Base-by-base conservation (phyloP, 305 asterid genomes). In the Plantago lanceolata region DNA sequence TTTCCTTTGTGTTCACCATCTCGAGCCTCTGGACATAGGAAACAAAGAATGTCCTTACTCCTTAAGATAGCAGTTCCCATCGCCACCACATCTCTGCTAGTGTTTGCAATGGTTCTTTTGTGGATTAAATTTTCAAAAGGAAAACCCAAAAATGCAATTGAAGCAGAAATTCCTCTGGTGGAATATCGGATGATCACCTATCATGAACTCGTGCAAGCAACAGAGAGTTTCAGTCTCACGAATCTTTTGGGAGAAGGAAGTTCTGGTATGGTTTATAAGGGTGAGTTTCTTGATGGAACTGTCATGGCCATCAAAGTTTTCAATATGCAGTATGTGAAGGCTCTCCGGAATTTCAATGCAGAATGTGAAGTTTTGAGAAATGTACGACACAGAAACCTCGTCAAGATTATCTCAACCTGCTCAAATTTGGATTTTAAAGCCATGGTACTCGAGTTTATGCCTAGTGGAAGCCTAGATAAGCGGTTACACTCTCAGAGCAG, bases 321-420 rank as follows among this genome's bases (percentile, higher is more conserved):
- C 58, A 53, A 53, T 21, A 2, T 21, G 21, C 58, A 53, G 2
- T 19, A 33, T 4, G 58, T 19, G 24, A 52, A 6, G 20, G 6
- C 28, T 53, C 65, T 35, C 24, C 64, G 24, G 71, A 79, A 50
- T 68, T 79, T 43, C 13, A 19, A 57, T 62, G 17, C 37, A 75
- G 77, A 62, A 73, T 75, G 83, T 67, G 74, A 69, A 69, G 73
- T 78, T 33, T 16, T 78, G 20, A 66, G 78, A 5, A 66, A 59
- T 18, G 74, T 72, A 24, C 44, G 83, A 19, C 81, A 78, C 47
- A 60, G 77, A 29, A 79, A 79, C 54, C 63, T 79, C 43, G 74
- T 71, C 45, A 73, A 68, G 62, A 57, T 79, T 16, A 70, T 76
- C 64, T 64, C 75, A 18, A 54, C 61, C 14, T 56, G 40, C 61